Evolutionary conservation across 306 rosid species (phyloP), one percentile per base, ranked within the genome.

Genomic region (Hylodesmum podocarpum): DNA sequence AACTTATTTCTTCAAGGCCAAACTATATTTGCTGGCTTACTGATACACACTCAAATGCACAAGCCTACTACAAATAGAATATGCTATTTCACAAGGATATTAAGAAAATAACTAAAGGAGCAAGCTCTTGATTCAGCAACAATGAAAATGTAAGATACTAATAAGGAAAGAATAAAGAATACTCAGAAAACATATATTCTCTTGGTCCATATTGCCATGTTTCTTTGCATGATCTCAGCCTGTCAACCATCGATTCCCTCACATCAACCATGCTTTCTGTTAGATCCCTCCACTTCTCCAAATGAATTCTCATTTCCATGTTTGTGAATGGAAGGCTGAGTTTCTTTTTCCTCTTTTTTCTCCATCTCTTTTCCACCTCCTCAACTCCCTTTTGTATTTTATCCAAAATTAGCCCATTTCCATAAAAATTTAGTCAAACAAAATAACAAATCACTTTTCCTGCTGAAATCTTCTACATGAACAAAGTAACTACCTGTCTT

Each of bases 61-160:
- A 37, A 67, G 19, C 36, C 5, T 54, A 55, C 69, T 77, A 21
- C 62, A 11, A 54, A 55, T 73, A 73, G 69, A 40, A 58, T 55
- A 16, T 39, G 21, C 44, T 58, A 65, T 43, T 73, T 59, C 13
- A 19, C 22, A 27, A 73, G 44, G 18, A 73, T 40, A 59, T 41
- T 40, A 18, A 28, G 78, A n/a, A n/a, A n/a, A n/a, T n/a, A n/a
- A n/a, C n/a, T n/a, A n/a, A n/a, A n/a, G n/a, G n/a, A n/a, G 59
- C 78, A 40, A 43, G 43, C 57, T 51, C 14, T 29, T 34, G 43
- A 39, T 25, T 40, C n/a, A n/a, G n/a, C n/a, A n/a, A 58, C 69
- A 40, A n/a, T n/a, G 43, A 57, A 21, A 22, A 73, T 28, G 6
- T 31, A 14, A 46, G 64, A 31, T 18, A 51, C 21, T 18, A 21